phyloP scores from a whole-genome alignment of 2,329 filamentous ascomycete genomes.

The Cladosporium halotolerans region DNA sequence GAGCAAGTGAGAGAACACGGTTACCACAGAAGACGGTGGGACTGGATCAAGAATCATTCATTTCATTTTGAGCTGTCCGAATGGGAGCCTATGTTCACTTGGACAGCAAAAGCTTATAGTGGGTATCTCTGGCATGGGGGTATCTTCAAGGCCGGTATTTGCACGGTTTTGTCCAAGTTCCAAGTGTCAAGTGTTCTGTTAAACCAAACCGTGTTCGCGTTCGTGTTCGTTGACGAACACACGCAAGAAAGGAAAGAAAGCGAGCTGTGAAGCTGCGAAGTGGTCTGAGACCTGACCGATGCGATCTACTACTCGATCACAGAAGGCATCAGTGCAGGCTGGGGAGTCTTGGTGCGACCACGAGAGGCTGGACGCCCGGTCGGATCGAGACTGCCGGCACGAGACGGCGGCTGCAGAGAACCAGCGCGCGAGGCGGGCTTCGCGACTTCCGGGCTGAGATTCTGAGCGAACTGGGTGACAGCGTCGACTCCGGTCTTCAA shows the following conservation, averaged over 20 bases:
- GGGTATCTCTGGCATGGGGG: background rate
- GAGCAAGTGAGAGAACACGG: too few species aligned
- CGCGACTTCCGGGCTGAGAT: background rate
- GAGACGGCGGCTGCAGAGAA: conserved; percentile 7
- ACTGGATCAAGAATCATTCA: too few species aligned
- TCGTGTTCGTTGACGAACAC: too few species aligned
- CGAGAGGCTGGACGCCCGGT: conserved; percentile 11
- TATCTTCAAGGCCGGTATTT: background rate
- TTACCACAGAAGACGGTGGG: too few species aligned
- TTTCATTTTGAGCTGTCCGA: too few species aligned
- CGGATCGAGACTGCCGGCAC: conserved; percentile 13
- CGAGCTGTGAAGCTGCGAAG: too few species aligned
- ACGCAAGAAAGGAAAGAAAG: too few species aligned
- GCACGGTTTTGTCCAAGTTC: too few species aligned
- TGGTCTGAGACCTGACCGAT: too few species aligned
- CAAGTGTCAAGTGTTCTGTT: too few species aligned
- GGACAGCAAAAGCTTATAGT: background rate
- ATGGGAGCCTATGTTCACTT: too few species aligned
- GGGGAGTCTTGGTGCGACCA: conserved; percentile 12
- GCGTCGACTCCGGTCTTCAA: background rate
- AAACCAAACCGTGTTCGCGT: too few species aligned
- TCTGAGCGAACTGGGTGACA: background rate
- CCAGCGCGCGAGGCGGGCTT: background rate
- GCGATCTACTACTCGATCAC: background rate
- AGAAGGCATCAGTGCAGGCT: conserved; percentile 1